These are phyloP conservation scores for Entelexis paramagnoliae DNA, from an alignment of 1,139 yeast genomes.

Conservation along the genomic window DNA sequence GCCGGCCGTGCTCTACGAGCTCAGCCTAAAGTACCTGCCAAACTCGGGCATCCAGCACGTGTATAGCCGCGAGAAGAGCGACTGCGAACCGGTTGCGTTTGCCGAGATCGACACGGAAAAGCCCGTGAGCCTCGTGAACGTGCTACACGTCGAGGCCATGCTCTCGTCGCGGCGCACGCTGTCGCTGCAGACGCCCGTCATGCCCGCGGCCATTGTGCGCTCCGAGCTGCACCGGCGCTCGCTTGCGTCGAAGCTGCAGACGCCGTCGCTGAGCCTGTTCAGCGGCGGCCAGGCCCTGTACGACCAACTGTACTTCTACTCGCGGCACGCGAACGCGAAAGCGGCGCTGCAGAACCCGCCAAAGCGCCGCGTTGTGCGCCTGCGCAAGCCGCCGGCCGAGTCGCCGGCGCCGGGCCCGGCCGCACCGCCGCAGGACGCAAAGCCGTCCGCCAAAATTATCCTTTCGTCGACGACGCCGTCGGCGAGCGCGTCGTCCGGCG, in stretches of 20 bases:
- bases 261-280: constrained; percentile 9
- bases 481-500: too few species aligned
- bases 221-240: constrained; percentile 28
- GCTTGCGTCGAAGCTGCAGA: constrained; percentile 1
- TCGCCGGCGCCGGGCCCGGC: background rate
- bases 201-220: constrained; percentile 48
- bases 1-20: constrained; percentile 68
- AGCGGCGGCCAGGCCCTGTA: constrained; percentile 7
- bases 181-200: constrained; percentile 51
- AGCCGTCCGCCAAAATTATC: too few species aligned
- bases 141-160: constrained; percentile 59
- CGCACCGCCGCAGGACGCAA: too few species aligned
- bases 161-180: constrained; percentile 72
- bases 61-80: background rate
- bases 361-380: constrained; percentile 29
- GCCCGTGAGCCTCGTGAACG: constrained; percentile 57
- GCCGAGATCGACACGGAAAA: constrained; percentile 47
- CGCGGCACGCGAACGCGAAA: constrained; percentile 2
- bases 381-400: constrained; percentile 15
- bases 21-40: constrained; percentile 60
- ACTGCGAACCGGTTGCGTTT: constrained; percentile 30
- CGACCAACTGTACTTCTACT: constrained; percentile 13
- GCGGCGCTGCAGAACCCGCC: constrained; percentile 8
- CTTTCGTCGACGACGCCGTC: too few species aligned
- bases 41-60: constrained; percentile 6